Evolutionary conservation across 1,284 basidiomycete species (phyloP).

Genomic region (Tilletia walkeri): DNA sequence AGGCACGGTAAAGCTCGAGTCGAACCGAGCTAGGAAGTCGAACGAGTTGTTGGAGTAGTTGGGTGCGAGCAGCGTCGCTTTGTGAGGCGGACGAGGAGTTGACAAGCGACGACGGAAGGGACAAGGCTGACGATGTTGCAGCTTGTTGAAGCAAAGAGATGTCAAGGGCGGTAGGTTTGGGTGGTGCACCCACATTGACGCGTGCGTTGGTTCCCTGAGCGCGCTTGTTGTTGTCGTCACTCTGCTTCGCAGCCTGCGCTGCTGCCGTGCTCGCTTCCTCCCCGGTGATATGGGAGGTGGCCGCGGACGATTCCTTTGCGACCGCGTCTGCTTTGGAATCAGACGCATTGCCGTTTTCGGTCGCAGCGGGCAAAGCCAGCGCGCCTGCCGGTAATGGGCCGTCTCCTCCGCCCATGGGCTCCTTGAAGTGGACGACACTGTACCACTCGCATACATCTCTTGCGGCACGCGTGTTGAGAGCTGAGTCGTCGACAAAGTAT

Average conservation of each 20-base stretch:
- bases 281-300: background rate
- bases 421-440: constrained; percentile 40
- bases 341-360: background rate
- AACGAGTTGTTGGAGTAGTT: constrained; percentile 9
- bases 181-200: background rate
- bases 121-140: background rate
- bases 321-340: background rate
- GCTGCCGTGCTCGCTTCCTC: background rate
- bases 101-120: background rate
- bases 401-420: background rate
- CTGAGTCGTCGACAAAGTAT: constrained; percentile 54
- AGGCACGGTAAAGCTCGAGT: background rate
- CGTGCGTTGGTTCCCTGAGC: background rate
- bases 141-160: constrained; percentile 7
- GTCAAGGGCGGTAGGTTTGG: constrained; percentile 9
- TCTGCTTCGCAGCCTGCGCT: background rate
- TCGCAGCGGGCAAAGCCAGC: background rate
- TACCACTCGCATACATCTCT: constrained; percentile 46
- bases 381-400: background rate
- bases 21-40: background rate
- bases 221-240: background rate
- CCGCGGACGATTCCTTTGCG: too few species aligned
- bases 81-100: background rate
- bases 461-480: constrained; percentile 45
- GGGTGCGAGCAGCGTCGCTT: constrained; percentile 6